These are phyloP conservation scores for Acidomyces sp. DNA, from an alignment of 495 filamentous ascomycete genomes.

Conservation along the genomic window DNA sequence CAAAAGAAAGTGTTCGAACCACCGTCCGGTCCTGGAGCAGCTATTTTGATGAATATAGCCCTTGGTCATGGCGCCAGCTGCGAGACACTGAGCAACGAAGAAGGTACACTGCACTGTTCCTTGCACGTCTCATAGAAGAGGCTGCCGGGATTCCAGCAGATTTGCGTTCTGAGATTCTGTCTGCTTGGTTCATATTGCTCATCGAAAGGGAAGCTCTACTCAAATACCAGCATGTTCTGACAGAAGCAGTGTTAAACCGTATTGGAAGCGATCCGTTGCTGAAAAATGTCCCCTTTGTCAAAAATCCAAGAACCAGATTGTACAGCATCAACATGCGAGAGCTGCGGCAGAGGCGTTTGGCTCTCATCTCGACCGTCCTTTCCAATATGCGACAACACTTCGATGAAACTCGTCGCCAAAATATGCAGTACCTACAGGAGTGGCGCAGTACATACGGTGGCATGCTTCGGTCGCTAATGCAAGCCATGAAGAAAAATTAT, in stretches of 20 bases:
- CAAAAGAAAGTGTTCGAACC: constrained; percentile 23
- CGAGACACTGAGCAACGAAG: constrained; percentile 50
- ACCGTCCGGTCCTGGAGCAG: constrained; percentile 40
- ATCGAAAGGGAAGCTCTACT: constrained; percentile 53
- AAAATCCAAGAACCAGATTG: constrained; percentile 26
- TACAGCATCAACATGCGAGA: constrained; percentile 43
- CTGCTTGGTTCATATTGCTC: constrained; percentile 47
- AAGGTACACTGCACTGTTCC: constrained; percentile 49
- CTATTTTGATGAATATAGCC: constrained; percentile 44
- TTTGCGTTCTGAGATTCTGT: constrained; percentile 39
- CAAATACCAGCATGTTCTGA: constrained; percentile 55
- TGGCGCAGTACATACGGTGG: constrained; percentile 42
- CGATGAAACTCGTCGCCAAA: constrained; percentile 29
- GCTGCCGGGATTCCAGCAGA: neutral
- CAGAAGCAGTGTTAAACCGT: constrained; percentile 41
- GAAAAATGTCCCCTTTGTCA: constrained; percentile 49
- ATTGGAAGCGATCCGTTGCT: constrained; percentile 38
- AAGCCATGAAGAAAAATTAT: constrained; percentile 56
- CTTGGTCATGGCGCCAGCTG: constrained; percentile 49
- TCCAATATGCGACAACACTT: constrained; percentile 51
- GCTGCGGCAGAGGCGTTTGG: constrained; percentile 43
- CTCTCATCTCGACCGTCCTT: constrained; percentile 47
- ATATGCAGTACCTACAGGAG: constrained; percentile 22
- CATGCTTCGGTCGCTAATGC: constrained; percentile 46
- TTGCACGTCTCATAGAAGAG: constrained; percentile 35